Evolutionary conservation across 345 rosid species (phyloP), one percentile per base, ranked within the genome.

Genomic region (Heritiera littoralis): DNA sequence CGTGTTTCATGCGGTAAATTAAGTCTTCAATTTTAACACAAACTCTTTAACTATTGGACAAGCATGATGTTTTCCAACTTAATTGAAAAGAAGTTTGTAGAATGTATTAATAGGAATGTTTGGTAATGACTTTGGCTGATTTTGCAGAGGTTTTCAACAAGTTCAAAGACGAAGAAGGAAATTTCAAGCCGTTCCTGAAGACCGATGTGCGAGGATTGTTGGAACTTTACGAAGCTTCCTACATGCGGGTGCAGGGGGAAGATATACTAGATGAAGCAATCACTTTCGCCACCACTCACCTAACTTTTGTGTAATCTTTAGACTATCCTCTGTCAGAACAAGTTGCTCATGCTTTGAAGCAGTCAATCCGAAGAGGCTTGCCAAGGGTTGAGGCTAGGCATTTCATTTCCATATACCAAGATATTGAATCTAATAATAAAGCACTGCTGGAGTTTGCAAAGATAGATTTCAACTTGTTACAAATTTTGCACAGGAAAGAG

Each of bases 171-270:
- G 20, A 2, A 0, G 49, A 72, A 15, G 86, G 84, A 11, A 69
- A 68, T 2, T 85, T 87, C 59, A 72, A 79, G 76, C 46, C 75
- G 70, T n/a, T 60, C 9, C 1, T 85, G 2, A 58, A n/a, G 0
- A 32, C 28, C 0, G 79, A 87, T n/a, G 54, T 77, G 5, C 18
- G 17, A 15, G 87, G 81, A 2, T 40, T 87, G 48, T 11, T 87
- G 51, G 64, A 82, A 55, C 66, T 85, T 48, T 85, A 58, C 60
- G 85, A 87, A 65, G 88, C 88, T 28, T 70, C 87, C 18, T 73
- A 70, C 64, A 7, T 81, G 9, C 66, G 84, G 56, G 59, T 79
- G 48, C 79, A 45, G 2, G 80, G 78, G 2, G 89, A 84, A 13
- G 66, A 58, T 6, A 68, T 73, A 12, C 52, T 86, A 1, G 85